Conservation (phyloP, 768 basidiomycete species). For the Mycena maculata region DNA sequence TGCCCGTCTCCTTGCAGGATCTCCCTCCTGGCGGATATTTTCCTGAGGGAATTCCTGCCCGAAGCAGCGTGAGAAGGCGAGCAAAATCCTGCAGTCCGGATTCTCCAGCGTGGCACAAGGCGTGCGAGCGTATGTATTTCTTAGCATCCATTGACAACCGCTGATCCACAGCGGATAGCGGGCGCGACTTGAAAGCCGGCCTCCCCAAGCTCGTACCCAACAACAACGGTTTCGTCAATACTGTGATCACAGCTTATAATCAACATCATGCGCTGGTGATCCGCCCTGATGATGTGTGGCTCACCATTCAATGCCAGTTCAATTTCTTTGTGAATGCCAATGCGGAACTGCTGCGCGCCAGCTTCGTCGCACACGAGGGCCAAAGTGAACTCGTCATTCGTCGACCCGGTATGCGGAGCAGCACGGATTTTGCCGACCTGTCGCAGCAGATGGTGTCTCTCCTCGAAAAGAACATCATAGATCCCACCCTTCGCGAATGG, state of each 20-base stretch:
- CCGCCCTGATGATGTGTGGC: conserved; percentile 12
- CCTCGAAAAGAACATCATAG: background rate
- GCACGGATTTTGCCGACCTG: background rate
- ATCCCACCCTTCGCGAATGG: too few relatives aligned
- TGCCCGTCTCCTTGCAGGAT: background rate
- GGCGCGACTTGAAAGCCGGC: background rate
- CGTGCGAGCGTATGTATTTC: background rate
- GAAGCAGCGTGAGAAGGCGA: background rate
- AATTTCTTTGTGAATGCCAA: background rate
- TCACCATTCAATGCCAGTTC: conserved; percentile 4
- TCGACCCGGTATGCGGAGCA: background rate
- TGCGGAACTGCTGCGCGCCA: too few relatives aligned
- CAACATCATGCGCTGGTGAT: conserved; percentile 2
- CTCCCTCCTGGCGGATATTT: background rate
- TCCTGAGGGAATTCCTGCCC: background rate
- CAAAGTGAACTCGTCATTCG: background rate
- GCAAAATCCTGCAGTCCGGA: background rate
- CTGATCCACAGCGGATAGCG: background rate
- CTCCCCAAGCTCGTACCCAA: background rate
- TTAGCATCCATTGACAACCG: background rate
- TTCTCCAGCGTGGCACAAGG: background rate
- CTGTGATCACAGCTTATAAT: background rate
- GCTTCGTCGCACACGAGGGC: too few relatives aligned
- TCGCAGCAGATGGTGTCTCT: too few relatives aligned
- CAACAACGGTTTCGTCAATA: conserved; percentile 5